These are phyloP conservation scores for Neoconidiobolus thromboides DNA, from an alignment of 371 early-diverging fungal species.

Conservation along the genomic window DNA sequence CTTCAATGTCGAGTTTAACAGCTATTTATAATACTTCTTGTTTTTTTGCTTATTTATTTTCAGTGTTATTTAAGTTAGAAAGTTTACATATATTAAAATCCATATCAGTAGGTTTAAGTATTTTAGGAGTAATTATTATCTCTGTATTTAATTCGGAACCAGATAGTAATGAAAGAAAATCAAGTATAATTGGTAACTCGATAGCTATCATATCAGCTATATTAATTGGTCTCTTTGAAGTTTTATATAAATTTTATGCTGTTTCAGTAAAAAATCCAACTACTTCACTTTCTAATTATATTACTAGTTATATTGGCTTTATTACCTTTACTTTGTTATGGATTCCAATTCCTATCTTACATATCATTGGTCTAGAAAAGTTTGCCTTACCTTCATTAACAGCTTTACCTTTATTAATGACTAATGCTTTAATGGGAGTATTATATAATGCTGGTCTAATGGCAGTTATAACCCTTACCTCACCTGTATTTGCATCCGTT, in stretches of 20 bases:
- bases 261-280: constrained; percentile 20
- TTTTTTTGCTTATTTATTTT: constrained; percentile 64
- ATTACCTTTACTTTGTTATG: constrained; percentile 36
- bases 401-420: constrained; percentile 28
- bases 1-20: constrained; percentile 54
- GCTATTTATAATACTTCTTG: constrained; percentile 67
- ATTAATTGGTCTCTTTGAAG: constrained; percentile 44
- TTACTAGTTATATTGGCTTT: constrained; percentile 43
- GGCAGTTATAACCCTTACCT: constrained; percentile 53
- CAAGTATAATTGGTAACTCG: constrained; percentile 20
- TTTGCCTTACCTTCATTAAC: constrained; percentile 36
- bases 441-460: constrained; percentile 58
- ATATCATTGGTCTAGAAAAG: constrained; percentile 31
- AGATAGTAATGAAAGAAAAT: constrained; percentile 1
- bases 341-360: constrained; percentile 55
- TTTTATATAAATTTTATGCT: constrained; percentile 56
- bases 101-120: constrained; percentile 37
- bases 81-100: constrained; percentile 30
- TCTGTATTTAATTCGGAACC: constrained; percentile 7
- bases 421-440: constrained; percentile 47
- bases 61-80: constrained; percentile 42
- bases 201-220: constrained; percentile 30
- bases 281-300: constrained; percentile 43
- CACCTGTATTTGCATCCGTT: constrained; percentile 63
- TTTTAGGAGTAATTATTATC: constrained; percentile 46